These are phyloP conservation scores for Cavenderia fasciculata DNA, from an alignment of 78 protist species.

Conservation along the genomic window DNA sequence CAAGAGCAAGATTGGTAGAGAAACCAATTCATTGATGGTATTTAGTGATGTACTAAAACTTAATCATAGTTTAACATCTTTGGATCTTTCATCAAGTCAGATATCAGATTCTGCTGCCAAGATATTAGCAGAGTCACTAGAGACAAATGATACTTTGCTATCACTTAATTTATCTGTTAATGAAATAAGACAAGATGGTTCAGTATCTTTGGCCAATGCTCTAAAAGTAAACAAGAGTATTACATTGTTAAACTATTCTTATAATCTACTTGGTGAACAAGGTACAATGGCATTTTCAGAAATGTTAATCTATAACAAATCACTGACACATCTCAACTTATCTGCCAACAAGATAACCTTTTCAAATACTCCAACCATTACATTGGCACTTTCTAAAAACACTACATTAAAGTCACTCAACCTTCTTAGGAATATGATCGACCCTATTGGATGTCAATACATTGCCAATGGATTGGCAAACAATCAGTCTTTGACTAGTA, in stretches of 20 bases:
- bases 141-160: not conserved
- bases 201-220: conserved; percentile 1
- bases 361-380: not conserved
- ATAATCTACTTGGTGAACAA: conserved; percentile 1
- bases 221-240: not conserved
- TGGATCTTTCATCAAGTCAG: conserved; percentile 39
- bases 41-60: conserved; percentile 9
- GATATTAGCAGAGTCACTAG: not conserved
- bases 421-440: conserved; percentile 37
- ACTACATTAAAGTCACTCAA: conserved; percentile 3
- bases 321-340: conserved; percentile 34
- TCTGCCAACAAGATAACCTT: conserved; percentile 20
- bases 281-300: conserved; percentile 36
- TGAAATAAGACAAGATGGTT: conserved; percentile 23
- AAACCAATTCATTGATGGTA: not conserved
- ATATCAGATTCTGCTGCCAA: conserved; percentile 24
- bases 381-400: conserved; percentile 6
- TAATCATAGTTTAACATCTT: not conserved
- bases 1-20: conserved; percentile 33
- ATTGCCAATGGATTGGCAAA: not conserved
- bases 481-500: not conserved
- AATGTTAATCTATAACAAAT: conserved; percentile 1
- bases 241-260: conserved; percentile 3
- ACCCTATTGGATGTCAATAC: not conserved
- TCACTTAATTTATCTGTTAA: conserved; percentile 21